These are phyloP conservation scores for Vigna reflexopilosa DNA, from an alignment of 306 rosid species.

Conservation along the genomic window DNA sequence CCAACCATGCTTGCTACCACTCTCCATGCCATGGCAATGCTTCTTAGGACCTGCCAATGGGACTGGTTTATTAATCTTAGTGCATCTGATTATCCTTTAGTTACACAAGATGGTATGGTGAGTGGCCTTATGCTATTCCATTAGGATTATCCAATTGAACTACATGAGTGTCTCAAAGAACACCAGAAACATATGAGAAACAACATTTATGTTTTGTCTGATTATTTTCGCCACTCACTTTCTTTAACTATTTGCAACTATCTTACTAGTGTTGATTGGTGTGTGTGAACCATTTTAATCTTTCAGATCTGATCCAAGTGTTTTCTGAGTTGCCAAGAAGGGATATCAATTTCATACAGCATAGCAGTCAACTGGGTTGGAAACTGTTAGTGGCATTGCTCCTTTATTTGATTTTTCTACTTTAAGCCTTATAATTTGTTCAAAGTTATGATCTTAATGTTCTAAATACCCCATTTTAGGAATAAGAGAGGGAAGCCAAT, in stretches of 20 bases:
- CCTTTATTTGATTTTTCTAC: conserved; percentile 16
- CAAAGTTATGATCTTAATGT: not conserved
- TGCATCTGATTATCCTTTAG: conserved; percentile 90
- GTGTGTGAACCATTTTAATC: conserved; percentile 20
- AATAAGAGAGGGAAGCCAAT: conserved; percentile 92
- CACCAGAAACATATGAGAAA: not conserved
- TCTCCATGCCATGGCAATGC: conserved; percentile 83
- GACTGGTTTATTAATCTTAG: conserved; percentile 97
- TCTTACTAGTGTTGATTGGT: conserved; percentile 2
- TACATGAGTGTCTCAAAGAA: no score
- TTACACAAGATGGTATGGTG: conserved; percentile 99
- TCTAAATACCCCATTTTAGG: conserved; percentile 52
- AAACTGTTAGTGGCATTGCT: conserved; percentile 58
- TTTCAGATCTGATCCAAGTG: conserved; percentile 81
- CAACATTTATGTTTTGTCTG: not conserved
- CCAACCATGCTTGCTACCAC: conserved; percentile 97
- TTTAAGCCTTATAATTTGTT: not conserved
- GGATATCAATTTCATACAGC: conserved; percentile 84
- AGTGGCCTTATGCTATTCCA: conserved; percentile 56
- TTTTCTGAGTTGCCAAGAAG: conserved; percentile 81
- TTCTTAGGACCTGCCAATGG: conserved; percentile 71
- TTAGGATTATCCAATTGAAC: not conserved
- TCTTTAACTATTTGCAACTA: not conserved
- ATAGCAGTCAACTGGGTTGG: conserved; percentile 90
- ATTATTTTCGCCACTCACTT: not conserved